Evolutionary conservation across 345 rosid species (phyloP), one percentile per base, ranked within the genome.

Genomic region (Brassica carinata): DNA sequence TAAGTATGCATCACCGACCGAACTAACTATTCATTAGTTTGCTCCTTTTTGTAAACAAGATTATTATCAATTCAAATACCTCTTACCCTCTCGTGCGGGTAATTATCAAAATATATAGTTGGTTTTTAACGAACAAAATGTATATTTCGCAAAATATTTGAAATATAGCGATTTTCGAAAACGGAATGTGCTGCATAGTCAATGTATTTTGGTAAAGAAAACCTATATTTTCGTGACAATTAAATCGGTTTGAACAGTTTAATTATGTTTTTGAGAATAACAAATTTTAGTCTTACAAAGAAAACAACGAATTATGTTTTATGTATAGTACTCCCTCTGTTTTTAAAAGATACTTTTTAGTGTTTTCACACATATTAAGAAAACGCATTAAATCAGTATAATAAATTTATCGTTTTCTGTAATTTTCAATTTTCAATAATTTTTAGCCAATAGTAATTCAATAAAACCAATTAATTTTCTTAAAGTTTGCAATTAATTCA

Each of bases 1-100:
- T 19, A 19, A 74, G 74, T 59, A 43, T 26, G 71, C 75, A 80
- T 61, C 75, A 75, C 83, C 79, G 76, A 80, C 83, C 75, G 26
- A 64, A 15, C 43, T 80, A 74, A 69, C 48, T 74, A 74, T 80
- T 68, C 53, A 62, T 53, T 61, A 29, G 4, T 68, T 43, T 45
- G 69, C 70, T 23, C 48, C 11, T 61, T 15, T 9, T 38, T 30
- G 5, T 58, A 64, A 8, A 43, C n/a, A 9, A 58, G 7, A 67
- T 7, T 45, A 18, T 73, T 18, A 72, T 71, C 17, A 26, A 0
- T 72, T 78, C 77, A 58, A 40, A 66, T 72, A 27, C 63, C 10
- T 71, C 66, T 31, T 18, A 29, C 63, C 27, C 82, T 72, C 77
- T 57, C 62, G 13, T 11, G 62, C 5, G 38, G 72, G 82, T 66